phyloP scores from a whole-genome alignment of 2,329 filamentous ascomycete species.

The Elsinoe fawcettii region DNA sequence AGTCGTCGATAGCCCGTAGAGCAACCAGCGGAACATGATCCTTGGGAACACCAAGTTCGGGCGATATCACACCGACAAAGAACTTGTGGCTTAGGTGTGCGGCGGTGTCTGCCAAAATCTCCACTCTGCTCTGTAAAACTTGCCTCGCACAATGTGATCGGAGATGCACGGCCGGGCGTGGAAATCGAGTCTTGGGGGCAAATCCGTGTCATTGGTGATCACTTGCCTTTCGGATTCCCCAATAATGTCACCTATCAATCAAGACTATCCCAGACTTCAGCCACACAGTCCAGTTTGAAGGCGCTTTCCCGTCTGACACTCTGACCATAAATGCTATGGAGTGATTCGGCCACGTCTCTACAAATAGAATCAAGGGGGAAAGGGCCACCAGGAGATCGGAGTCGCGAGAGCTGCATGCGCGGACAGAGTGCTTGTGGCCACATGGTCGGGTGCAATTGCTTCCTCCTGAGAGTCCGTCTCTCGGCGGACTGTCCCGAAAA shows the following conservation, averaged over 20 bases:
- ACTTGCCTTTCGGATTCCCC: not conserved
- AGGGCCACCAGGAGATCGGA: not conserved
- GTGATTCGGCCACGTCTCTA: not conserved
- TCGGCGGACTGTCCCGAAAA: not conserved
- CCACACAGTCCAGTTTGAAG: not conserved
- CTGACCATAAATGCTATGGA: not conserved
- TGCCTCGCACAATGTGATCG: constrained; percentile 1
- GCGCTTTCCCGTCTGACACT: not conserved
- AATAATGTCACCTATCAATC: too few species aligned
- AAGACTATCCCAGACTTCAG: not conserved
- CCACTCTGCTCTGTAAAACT: not conserved
- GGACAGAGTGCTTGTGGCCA: not conserved
- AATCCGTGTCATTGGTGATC: not conserved
- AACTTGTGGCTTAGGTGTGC: constrained; percentile 6
- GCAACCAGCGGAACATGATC: constrained; percentile 2
- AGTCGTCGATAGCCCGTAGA: constrained; percentile 1
- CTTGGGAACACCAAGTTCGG: not conserved
- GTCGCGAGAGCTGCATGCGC: not conserved
- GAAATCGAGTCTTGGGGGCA: not conserved
- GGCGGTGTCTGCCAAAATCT: not conserved
- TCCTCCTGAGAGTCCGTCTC: not conserved
- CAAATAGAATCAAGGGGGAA: constrained; percentile 1
- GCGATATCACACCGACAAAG: not conserved
- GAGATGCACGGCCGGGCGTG: constrained; percentile 1
- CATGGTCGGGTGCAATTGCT: constrained; percentile 9